phyloP scores from a whole-genome alignment of 148 eudicot species.

The Silene latifolia region DNA sequence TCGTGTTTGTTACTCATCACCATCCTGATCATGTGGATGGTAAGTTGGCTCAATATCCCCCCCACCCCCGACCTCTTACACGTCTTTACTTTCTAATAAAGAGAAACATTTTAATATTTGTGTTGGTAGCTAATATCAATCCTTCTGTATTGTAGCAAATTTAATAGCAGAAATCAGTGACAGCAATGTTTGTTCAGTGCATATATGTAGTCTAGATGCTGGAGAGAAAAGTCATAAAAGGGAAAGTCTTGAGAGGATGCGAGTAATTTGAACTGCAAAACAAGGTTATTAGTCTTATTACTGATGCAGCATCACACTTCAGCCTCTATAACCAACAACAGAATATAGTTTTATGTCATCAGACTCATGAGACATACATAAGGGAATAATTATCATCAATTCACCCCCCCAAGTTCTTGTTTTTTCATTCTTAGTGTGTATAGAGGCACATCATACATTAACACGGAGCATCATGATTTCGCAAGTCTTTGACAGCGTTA shows the following conservation, averaged over 20 bases:
- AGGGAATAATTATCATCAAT: neutral
- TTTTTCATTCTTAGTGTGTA: neutral
- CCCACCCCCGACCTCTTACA: no score
- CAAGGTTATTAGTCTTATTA: neutral
- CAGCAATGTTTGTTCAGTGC: neutral
- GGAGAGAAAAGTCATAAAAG: neutral
- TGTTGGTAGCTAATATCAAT: neutral
- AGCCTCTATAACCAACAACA: neutral
- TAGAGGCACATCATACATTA: neutral
- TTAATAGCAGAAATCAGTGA: neutral
- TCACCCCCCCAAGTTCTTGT: neutral
- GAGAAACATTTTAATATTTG: neutral
- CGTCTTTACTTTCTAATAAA: neutral
- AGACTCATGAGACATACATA: neutral
- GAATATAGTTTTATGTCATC: neutral
- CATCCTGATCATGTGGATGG: conserved; percentile 94
- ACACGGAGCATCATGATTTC: neutral
- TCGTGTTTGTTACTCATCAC: conserved; percentile 92
- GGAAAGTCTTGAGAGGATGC: neutral
- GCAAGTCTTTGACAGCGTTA: no score
- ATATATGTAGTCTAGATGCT: neutral
- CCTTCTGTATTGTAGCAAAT: neutral
- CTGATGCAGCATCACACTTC: neutral
- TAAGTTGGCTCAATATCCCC: conserved; percentile 28
- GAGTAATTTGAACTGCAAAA: neutral